A percentile compares a stretch with the other conserved stretches of the same genome.
Evolutionary conservation across 1,139 yeast species (phyloP).

Genomic region (Kazachstania sp.): DNA sequence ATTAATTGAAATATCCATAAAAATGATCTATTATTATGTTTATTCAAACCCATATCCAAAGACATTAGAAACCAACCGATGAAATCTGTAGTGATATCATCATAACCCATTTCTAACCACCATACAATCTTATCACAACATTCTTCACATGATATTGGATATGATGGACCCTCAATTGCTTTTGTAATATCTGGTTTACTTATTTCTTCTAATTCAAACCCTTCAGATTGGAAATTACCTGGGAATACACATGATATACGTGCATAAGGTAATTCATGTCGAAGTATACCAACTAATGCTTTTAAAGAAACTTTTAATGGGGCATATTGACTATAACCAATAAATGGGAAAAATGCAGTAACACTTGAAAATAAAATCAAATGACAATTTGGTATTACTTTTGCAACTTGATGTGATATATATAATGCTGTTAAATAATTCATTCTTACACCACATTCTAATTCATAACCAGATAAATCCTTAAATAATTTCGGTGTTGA

Average conservation of each 20-base stretch:
- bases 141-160: constrained; percentile 54
- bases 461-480: constrained; percentile 52
- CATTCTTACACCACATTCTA: constrained; percentile 52
- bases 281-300: constrained; percentile 61
- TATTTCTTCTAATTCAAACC: constrained; percentile 67
- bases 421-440: constrained; percentile 71
- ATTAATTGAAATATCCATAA: constrained; percentile 47
- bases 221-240: constrained; percentile 87
- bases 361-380: constrained; percentile 73
- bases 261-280: constrained; percentile 75
- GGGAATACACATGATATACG: constrained; percentile 64
- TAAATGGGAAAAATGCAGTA: constrained; percentile 75
- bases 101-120: constrained; percentile 55
- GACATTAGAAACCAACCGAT: constrained; percentile 78
- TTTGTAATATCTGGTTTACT: constrained; percentile 83
- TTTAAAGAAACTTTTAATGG: constrained; percentile 82
- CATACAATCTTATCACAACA: constrained; percentile 58
- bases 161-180: constrained; percentile 76
- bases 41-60: constrained; percentile 51
- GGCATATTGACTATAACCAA: constrained; percentile 86
- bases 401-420: constrained; percentile 53
- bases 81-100: constrained; percentile 71
- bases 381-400: constrained; percentile 33
- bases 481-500: constrained; percentile 71
- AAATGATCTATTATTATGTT: constrained; percentile 48